Evolutionary conservation across 371 early-diverging fungal species (phyloP), one percentile per base, ranked within the genome.

Genomic region (Choanephora cucurbitarum): DNA sequence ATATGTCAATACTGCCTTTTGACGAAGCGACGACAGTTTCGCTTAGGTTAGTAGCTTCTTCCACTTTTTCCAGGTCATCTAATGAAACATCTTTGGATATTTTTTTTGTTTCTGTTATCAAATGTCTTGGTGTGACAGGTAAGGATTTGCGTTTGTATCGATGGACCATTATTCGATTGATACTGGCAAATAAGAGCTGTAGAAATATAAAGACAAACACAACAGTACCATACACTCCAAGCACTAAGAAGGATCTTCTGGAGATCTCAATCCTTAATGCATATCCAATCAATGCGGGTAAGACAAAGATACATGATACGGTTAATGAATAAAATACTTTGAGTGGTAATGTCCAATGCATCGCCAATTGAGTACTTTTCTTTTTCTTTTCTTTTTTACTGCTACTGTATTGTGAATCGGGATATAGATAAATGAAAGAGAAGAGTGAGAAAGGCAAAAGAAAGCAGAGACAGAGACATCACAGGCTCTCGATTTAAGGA

Each of bases 281-380:
- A 49, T 78, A 78, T 11, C 79, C 79, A 8, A 78, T 49, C 34
- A 78, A 54, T 33, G 79, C 79, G 5, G 79, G 79, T 3, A 73
- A 58, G 0, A 75, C 71, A 62, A 78, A 78, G 17, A 75, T 45
- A 44, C 69, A 62, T 22, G 79, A 78, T 19, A 78, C 54, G 9
- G 46, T 52, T 5, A 69, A 46, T 4, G 79, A 78, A 55, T 78
- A 78, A 2, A 71, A 18, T 45, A 78, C 52, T 45, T 75, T 78
- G 17, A 74, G 47, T 8, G 77, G 74, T 15, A 68, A 32, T 49
- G 75, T 66, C 75, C 78, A 77, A 47, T 52, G 15, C 6, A 50
- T 31, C 21, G 51, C 39, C 61, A 61, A 55, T 28, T 5, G 28
- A 28, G 28, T 28, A 28, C 7, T 3, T 28, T 7, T 28, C 3